A percentile compares a stretch with the other conserved stretches of the same genome.
These are phyloP conservation scores for Eucalyptus polyanthemos DNA, from an alignment of 345 rosid species.

Conservation along the genomic window DNA sequence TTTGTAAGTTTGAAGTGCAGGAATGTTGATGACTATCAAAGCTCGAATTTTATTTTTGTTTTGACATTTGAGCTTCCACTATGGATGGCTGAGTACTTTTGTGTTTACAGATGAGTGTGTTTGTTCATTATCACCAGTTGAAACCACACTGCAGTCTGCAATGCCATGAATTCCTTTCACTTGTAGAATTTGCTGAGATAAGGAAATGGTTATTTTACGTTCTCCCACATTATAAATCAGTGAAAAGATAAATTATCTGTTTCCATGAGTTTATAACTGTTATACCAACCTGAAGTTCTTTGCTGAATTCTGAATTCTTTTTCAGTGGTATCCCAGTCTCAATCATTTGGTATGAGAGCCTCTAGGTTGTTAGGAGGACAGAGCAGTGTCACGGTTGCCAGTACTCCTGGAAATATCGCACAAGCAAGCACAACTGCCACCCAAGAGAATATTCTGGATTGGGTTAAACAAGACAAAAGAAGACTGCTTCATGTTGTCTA, in stretches of 20 bases:
- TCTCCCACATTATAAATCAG: not conserved
- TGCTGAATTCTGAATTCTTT: not conserved
- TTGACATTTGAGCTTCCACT: not conserved
- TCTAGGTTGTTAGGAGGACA: conserved; percentile 39
- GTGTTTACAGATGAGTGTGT: not conserved
- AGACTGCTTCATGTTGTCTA: conserved; percentile 95
- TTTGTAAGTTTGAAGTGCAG: not conserved
- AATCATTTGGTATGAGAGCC: conserved; percentile 26
- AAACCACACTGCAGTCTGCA: not conserved
- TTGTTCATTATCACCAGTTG: not conserved
- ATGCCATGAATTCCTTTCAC: not conserved
- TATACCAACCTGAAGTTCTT: not conserved
- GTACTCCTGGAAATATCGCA: conserved; percentile 40
- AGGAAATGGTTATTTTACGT: not conserved
- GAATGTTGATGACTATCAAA: not conserved
- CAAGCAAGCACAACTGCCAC: conserved; percentile 53
- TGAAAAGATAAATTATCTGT: not conserved
- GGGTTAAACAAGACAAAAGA: conserved; percentile 71
- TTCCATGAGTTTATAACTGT: not conserved
- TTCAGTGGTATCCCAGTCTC: conserved; percentile 54
- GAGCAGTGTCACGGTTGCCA: conserved; percentile 19
- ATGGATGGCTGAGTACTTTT: not conserved
- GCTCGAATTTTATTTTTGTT: not conserved
- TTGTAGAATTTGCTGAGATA: not conserved
- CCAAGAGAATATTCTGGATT: conserved; percentile 48